Evolutionary conservation across 768 basidiomycete species (phyloP).

Genomic region (Auriscalpium orientale): DNA sequence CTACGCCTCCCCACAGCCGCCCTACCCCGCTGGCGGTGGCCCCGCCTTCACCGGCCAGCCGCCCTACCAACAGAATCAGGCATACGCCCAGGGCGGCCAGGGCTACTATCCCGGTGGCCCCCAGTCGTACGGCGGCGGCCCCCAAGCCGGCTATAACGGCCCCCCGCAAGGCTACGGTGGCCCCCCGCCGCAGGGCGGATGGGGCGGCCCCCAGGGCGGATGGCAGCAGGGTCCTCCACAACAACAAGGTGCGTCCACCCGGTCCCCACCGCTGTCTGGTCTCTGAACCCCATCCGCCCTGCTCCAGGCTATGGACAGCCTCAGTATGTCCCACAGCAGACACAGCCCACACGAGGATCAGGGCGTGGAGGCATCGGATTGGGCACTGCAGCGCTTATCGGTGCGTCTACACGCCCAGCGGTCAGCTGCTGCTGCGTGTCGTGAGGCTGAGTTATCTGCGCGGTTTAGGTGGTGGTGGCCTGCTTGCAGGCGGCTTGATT

Average conservation of each 20-base stretch:
- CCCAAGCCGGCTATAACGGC: constrained; percentile 11
- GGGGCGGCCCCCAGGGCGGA: constrained; percentile 5
- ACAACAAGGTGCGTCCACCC: constrained; percentile 6
- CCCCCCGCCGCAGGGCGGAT: constrained; percentile 13
- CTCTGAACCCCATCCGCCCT: neutral
- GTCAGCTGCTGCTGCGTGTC: neutral
- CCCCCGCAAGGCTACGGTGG: constrained; percentile 16
- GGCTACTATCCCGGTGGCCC: constrained; percentile 20
- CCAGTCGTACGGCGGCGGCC: constrained; percentile 7
- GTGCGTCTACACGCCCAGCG: neutral
- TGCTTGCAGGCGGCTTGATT: constrained; percentile 57
- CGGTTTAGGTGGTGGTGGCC: constrained; percentile 46
- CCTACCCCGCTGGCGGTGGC: constrained; percentile 20
- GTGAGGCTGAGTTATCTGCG: neutral
- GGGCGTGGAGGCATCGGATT: constrained; percentile 5
- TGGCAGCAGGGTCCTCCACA: constrained; percentile 11
- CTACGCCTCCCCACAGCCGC: constrained; percentile 25
- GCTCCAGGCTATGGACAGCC: constrained; percentile 5
- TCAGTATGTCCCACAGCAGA: neutral
- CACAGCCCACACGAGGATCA: neutral
- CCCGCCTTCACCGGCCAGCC: constrained; percentile 5
- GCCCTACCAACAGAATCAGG: constrained; percentile 13
- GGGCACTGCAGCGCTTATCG: constrained; percentile 1
- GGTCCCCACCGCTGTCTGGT: neutral
- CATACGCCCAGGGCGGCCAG: constrained; percentile 17